Percentiles rank a stretch among this genome's conserved stretches.
Conservation (phyloP, 345 rosid genomes). For the Cardamine resedifolia region DNA sequence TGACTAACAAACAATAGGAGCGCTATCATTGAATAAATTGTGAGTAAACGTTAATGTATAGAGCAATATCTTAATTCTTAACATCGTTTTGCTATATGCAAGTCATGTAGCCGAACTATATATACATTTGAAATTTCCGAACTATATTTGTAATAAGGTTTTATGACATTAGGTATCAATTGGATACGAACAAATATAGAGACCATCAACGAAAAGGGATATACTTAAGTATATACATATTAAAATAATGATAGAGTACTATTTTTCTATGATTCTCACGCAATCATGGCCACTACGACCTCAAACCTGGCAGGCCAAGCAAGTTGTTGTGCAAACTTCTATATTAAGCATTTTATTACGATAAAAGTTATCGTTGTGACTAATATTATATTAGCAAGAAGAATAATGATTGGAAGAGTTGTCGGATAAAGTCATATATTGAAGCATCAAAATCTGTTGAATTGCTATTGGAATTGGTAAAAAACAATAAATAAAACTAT, state of each 20-base stretch:
- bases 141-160: not conserved
- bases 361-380: slow-evolving; percentile 1
- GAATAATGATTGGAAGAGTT: slow-evolving; percentile 30
- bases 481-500: slow-evolving; percentile 8
- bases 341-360: slow-evolving; percentile 20
- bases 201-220: not conserved
- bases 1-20: not conserved
- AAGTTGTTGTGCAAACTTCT: slow-evolving; percentile 34
- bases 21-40: not conserved
- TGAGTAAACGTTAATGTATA: not conserved
- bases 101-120: not conserved
- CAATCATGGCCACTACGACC: slow-evolving; percentile 25
- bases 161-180: not conserved
- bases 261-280: slow-evolving; percentile 11
- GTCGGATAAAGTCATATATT: slow-evolving; percentile 34
- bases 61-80: not conserved
- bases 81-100: not conserved
- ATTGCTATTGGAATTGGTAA: slow-evolving; percentile 22
- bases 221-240: not conserved
- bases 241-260: not conserved
- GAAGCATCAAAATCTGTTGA: slow-evolving; percentile 23
- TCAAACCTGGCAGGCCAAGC: slow-evolving; percentile 17
- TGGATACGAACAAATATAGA: not conserved
- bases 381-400: slow-evolving; percentile 9
- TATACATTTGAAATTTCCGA: too few species aligned